Conservation (phyloP, 2,329 filamentous ascomycete species). For the Colletotrichum siamense region DNA sequence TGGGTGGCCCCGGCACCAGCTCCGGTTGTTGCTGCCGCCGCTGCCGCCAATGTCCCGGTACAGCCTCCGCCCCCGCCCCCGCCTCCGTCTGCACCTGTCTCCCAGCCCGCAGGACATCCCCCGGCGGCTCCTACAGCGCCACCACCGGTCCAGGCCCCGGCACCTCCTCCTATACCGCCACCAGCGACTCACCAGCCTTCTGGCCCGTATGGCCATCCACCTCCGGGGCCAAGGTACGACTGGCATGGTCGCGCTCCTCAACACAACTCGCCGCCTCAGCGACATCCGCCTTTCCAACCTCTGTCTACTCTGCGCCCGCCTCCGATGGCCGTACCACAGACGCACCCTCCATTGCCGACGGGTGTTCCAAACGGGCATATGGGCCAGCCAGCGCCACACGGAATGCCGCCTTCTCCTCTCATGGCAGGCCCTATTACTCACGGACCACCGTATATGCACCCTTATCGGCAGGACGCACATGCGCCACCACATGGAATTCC, state of each 20-base stretch:
- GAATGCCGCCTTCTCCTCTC: slow-evolving; percentile 53
- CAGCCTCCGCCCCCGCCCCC: slow-evolving; percentile 12
- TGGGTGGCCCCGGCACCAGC: slow-evolving; percentile 20
- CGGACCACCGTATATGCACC: slow-evolving; percentile 31
- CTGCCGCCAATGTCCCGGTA: slow-evolving; percentile 24
- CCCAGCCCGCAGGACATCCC: slow-evolving; percentile 4
- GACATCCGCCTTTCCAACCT: slow-evolving; percentile 39
- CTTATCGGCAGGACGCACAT: slow-evolving; percentile 32
- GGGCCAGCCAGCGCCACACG: slow-evolving; percentile 47
- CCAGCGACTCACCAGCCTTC: slow-evolving; percentile 41
- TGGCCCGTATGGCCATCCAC: slow-evolving; percentile 35
- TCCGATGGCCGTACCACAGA: slow-evolving; percentile 47
- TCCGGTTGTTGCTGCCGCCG: slow-evolving; percentile 21
- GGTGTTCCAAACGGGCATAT: slow-evolving; percentile 48
- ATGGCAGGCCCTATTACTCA: slow-evolving; percentile 39
- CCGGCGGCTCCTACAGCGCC: slow-evolving; percentile 25
- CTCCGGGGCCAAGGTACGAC: slow-evolving; percentile 32
- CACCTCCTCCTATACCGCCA: slow-evolving; percentile 36
- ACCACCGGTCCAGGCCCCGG: slow-evolving; percentile 22
- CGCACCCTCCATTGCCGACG: slow-evolving; percentile 43
- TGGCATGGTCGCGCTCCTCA: slow-evolving; percentile 57
- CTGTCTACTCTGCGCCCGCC: slow-evolving; percentile 57
- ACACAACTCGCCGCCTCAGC: slow-evolving; percentile 51
- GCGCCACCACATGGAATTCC: slow-evolving; percentile 34
- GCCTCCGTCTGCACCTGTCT: slow-evolving; percentile 17